Evolutionary conservation across 2,329 filamentous ascomycete species (phyloP).

Genomic region (Xylaria hypoxylon): DNA sequence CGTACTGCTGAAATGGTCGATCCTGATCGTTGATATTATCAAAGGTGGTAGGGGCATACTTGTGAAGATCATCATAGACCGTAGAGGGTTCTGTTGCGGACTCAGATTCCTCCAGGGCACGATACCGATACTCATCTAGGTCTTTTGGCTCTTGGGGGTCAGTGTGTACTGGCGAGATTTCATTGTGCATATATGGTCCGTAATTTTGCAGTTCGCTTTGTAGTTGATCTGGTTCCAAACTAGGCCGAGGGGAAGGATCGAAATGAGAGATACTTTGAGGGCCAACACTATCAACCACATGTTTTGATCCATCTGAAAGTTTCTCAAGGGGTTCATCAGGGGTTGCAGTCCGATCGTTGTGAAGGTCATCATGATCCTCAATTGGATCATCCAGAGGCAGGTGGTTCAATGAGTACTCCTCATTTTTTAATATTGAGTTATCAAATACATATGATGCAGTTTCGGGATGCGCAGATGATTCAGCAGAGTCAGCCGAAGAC

Average conservation of each 20-base stretch:
- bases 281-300: conserved; percentile 45
- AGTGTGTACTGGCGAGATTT: conserved; percentile 47
- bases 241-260: conserved; percentile 43
- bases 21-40: conserved; percentile 46
- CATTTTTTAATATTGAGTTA: conserved; percentile 40
- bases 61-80: conserved; percentile 55
- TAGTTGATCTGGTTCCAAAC: conserved; percentile 39
- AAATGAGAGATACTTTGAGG: conserved; percentile 50
- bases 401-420: conserved; percentile 52
- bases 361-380: conserved; percentile 51
- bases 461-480: conserved; percentile 6
- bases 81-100: conserved; percentile 30
- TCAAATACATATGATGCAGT: conserved; percentile 20
- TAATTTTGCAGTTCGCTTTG: conserved; percentile 56
- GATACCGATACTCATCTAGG: conserved; percentile 55
- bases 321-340: conserved; percentile 44
- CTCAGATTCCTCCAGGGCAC: conserved; percentile 1
- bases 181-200: conserved; percentile 53
- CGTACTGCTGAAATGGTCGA: conserved; percentile 51
- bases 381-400: conserved; percentile 47
- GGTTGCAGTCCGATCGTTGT: conserved; percentile 50
- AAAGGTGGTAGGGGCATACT: conserved; percentile 51
- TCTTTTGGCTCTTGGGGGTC: conserved; percentile 49
- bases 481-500: background rate
- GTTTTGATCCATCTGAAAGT: conserved; percentile 38